Percentiles rank a stretch among this genome's conserved stretches.
These are phyloP conservation scores for Epichloe coenophiala DNA, from an alignment of 2,329 filamentous ascomycete genomes.

Conservation along the genomic window DNA sequence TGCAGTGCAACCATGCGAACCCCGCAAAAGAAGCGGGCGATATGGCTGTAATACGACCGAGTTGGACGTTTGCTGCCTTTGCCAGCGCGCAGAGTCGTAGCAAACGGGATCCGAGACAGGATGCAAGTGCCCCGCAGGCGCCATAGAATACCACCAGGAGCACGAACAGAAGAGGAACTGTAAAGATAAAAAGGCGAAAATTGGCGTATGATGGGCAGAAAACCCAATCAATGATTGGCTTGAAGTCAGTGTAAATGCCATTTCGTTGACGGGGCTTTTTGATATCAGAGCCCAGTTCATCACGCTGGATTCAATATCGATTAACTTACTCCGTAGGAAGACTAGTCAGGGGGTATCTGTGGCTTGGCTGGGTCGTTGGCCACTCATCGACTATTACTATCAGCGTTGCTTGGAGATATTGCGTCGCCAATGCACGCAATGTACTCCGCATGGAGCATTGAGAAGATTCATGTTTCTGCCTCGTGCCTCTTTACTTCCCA, in stretches of 20 bases:
- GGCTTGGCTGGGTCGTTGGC: too few species aligned
- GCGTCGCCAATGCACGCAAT: neutral
- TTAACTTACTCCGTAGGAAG: neutral
- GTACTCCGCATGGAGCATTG: neutral
- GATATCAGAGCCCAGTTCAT: neutral
- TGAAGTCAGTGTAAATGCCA: neutral
- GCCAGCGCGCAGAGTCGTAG: constrained; percentile 2
- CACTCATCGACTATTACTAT: too few species aligned
- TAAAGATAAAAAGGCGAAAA: neutral
- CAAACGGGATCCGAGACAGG: constrained; percentile 1
- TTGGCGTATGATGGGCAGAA: neutral
- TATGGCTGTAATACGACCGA: too few species aligned
- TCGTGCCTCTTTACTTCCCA: neutral
- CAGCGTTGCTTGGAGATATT: too few species aligned
- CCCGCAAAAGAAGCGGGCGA: constrained; percentile 7
- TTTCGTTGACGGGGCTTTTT: constrained; percentile 1
- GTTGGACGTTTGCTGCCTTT: neutral
- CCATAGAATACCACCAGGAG: neutral
- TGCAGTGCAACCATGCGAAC: constrained; percentile 9
- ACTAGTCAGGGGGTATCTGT: neutral
- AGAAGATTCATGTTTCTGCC: neutral
- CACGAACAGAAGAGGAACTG: neutral
- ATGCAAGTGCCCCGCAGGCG: constrained; percentile 2
- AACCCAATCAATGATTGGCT: constrained; percentile 1
- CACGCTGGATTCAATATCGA: neutral